Conservation (phyloP, 2,329 filamentous ascomycete genomes). For the Diaporthe sp. region DNA sequence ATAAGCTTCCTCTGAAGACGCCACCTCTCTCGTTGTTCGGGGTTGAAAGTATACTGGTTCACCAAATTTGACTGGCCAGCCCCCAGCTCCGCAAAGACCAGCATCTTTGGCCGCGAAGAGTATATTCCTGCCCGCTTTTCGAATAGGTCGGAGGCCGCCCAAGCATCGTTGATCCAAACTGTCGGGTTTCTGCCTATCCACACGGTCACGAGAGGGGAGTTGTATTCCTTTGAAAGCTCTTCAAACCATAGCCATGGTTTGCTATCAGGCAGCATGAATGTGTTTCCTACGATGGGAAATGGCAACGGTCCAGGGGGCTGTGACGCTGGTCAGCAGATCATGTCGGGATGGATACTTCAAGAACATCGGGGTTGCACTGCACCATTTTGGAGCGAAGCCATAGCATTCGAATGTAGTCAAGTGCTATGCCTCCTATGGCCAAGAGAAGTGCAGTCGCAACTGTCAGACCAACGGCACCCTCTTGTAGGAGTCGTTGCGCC, state of each 20-base stretch:
- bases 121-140: conserved; percentile 66
- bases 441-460: conserved; percentile 41
- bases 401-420: conserved; percentile 64
- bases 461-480: neutral
- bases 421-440: conserved; percentile 45
- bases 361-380: conserved; percentile 16
- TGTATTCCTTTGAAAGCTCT: conserved; percentile 61
- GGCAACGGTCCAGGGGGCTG: conserved; percentile 68
- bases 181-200: conserved; percentile 66
- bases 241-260: conserved; percentile 72
- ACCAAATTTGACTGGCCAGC: conserved; percentile 58
- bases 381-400: conserved; percentile 62
- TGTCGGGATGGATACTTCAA: neutral
- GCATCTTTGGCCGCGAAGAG: conserved; percentile 62
- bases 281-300: conserved; percentile 67
- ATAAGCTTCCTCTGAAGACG: conserved; percentile 63
- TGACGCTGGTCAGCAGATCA: conserved; percentile 33
- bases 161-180: conserved; percentile 62
- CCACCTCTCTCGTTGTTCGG: conserved; percentile 57
- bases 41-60: conserved; percentile 57
- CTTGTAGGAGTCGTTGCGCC: conserved; percentile 13
- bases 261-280: conserved; percentile 63
- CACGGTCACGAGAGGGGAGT: conserved; percentile 64
- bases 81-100: conserved; percentile 60
- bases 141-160: conserved; percentile 65